Conservation (phyloP, 768 basidiomycete species). For the Chiua virens region DNA sequence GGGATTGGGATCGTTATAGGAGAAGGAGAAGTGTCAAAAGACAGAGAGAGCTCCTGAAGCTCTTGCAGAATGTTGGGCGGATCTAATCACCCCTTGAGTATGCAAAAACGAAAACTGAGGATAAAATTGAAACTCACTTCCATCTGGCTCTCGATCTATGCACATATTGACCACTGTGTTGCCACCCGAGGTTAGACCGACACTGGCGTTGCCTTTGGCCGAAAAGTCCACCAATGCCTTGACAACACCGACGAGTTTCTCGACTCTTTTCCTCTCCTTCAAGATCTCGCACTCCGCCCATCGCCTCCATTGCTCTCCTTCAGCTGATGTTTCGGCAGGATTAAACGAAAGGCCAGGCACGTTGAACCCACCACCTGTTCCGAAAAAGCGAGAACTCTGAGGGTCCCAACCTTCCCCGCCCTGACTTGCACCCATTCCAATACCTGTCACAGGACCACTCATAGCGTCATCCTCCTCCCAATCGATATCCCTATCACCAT, state of each 20-base stretch:
- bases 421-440: constrained; percentile 15
- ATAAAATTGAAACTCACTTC: constrained; percentile 9
- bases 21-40: constrained; percentile 24
- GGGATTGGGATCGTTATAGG: constrained; percentile 13
- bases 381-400: constrained; percentile 17
- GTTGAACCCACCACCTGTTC: constrained; percentile 10
- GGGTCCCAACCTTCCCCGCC: constrained; percentile 27
- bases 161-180: background rate
- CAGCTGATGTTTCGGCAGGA: background rate
- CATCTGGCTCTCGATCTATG: constrained; percentile 13
- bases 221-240: constrained; percentile 64
- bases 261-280: constrained; percentile 63
- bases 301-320: constrained; percentile 27
- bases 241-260: constrained; percentile 58
- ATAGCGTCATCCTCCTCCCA: constrained; percentile 32
- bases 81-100: constrained; percentile 14
- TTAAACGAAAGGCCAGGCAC: constrained; percentile 13
- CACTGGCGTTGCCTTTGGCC: constrained; percentile 35
- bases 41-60: constrained; percentile 26
- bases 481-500: constrained; percentile 25
- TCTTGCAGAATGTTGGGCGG: constrained; percentile 24
- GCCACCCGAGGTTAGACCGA: background rate
- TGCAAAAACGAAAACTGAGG: background rate
- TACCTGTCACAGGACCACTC: constrained; percentile 10
- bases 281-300: constrained; percentile 39